Conservation (phyloP, 2,329 filamentous ascomycete genomes). For the Fusarium decemcellulare region DNA sequence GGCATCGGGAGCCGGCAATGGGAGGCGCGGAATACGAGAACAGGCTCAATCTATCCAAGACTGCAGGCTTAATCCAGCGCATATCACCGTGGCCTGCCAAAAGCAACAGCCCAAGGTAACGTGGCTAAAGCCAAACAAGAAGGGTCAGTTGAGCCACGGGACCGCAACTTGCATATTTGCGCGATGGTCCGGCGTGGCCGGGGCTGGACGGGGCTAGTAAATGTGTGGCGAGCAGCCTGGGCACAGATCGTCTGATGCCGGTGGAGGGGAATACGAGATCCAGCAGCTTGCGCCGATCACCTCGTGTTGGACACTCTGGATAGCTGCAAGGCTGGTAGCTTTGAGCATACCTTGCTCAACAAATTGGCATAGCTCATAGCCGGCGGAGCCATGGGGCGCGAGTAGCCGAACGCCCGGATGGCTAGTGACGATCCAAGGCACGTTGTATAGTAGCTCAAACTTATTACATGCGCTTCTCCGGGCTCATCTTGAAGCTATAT, state of each 20-base stretch:
- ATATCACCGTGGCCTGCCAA: no score
- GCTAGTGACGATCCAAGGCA: background rate
- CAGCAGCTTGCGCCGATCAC: conserved; percentile 36
- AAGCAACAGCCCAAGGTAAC: background rate
- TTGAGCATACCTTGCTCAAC: background rate
- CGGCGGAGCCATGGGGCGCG: no score
- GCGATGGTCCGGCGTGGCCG: conserved; percentile 14
- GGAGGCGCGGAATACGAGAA: conserved; percentile 22
- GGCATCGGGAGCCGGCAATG: conserved; percentile 15
- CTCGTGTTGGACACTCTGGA: conserved; percentile 35
- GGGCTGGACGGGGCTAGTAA: background rate
- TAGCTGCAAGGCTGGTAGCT: background rate
- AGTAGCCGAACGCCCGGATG: no score
- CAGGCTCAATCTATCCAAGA: background rate
- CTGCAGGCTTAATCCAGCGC: background rate
- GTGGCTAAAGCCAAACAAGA: background rate
- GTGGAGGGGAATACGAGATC: conserved; percentile 45
- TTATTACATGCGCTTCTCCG: background rate
- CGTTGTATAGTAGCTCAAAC: background rate
- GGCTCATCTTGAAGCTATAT: conserved; percentile 24
- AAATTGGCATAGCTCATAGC: background rate
- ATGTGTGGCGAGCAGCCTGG: background rate
- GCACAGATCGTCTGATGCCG: conserved; percentile 35
- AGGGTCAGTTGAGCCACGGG: background rate
- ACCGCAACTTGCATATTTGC: background rate